These are phyloP conservation scores for Sarocladium strictum DNA, from an alignment of 2,329 filamentous ascomycete genomes.

Conservation along the genomic window DNA sequence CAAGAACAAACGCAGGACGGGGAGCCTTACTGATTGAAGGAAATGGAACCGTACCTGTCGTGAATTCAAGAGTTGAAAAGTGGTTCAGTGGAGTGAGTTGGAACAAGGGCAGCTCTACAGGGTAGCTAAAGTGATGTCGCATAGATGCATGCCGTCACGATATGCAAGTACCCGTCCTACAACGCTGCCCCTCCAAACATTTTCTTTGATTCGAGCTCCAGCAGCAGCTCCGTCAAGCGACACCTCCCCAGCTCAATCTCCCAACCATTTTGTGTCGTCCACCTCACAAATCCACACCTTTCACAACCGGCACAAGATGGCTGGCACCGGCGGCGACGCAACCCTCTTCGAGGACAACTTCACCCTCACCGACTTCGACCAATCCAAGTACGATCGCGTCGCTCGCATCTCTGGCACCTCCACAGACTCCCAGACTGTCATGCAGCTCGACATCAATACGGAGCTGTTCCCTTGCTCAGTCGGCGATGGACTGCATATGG, in stretches of 20 bases:
- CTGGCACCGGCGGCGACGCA: constrained; percentile 67
- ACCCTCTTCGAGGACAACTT: constrained; percentile 93
- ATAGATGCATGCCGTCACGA: background rate
- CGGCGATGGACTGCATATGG: constrained; percentile 73
- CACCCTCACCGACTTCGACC: constrained; percentile 71
- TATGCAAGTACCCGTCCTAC: constrained; percentile 11
- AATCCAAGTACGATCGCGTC: constrained; percentile 91
- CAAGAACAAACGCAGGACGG: too few relatives aligned
- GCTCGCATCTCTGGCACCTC: constrained; percentile 76
- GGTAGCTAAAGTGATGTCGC: background rate
- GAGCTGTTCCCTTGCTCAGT: constrained; percentile 77
- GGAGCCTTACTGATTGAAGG: too few relatives aligned
- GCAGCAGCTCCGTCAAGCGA: background rate
- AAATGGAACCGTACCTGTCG: too few relatives aligned
- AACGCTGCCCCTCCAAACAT: constrained; percentile 9
- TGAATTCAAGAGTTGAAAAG: background rate
- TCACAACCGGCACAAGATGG: constrained; percentile 24
- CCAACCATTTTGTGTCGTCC: too few relatives aligned
- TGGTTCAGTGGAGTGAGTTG: background rate
- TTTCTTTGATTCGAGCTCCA: constrained; percentile 7
- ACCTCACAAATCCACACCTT: background rate
- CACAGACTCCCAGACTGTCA: constrained; percentile 64
- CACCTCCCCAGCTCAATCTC: background rate
- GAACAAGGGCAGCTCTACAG: background rate
- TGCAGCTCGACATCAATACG: constrained; percentile 88